Conservation (phyloP, 176 grass and related monocot species). For the Oryza meridionalis region DNA sequence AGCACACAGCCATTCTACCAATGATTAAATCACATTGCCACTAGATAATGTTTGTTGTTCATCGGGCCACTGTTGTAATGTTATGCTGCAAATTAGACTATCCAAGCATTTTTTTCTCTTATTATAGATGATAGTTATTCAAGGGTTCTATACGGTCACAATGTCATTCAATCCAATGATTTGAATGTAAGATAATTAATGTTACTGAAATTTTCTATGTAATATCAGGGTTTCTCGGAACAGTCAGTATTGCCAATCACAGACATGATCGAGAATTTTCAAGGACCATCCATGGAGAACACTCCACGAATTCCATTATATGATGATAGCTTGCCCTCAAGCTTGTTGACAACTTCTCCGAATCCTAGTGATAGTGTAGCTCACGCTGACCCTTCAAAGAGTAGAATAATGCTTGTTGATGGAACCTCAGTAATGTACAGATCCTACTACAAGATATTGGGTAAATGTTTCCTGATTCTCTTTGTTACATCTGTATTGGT, state of each 20-base stretch:
- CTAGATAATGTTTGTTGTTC: neutral
- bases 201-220: neutral
- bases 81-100: neutral
- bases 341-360: slow-evolving; percentile 29
- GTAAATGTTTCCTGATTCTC: slow-evolving; percentile 41
- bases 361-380: slow-evolving; percentile 22
- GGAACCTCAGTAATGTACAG: slow-evolving; percentile 95
- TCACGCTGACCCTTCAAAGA: slow-evolving; percentile 53
- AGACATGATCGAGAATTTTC: slow-evolving; percentile 41
- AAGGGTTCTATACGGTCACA: neutral
- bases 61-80: neutral
- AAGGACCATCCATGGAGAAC: slow-evolving; percentile 43
- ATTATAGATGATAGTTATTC: neutral
- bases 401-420: slow-evolving; percentile 90
- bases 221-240: slow-evolving; percentile 51
- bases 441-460: slow-evolving; percentile 98
- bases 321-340: slow-evolving; percentile 39
- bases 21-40: slow-evolving; percentile 20
- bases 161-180: neutral
- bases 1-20: slow-evolving; percentile 3
- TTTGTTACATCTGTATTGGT: neutral
- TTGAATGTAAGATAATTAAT: neutral
- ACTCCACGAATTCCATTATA: slow-evolving; percentile 47
- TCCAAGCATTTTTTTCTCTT: neutral
- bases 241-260: slow-evolving; percentile 41